Percentiles rank a stretch among this genome's conserved stretches.
These are phyloP conservation scores for Hanseniaspora gamundiae DNA, from an alignment of 1,139 yeast species.

Conservation along the genomic window DNA sequence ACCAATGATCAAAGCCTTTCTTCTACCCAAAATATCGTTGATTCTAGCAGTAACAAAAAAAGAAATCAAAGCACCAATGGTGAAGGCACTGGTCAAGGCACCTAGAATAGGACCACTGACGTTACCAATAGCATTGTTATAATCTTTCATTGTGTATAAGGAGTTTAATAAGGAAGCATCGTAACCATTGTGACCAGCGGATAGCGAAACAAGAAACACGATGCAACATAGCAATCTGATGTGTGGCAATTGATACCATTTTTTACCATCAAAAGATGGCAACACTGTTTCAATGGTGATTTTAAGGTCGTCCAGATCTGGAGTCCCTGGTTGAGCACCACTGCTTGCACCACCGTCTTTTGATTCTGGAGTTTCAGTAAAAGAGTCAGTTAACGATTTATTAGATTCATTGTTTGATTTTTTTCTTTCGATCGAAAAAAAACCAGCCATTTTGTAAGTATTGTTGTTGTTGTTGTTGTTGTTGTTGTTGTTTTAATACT, in stretches of 20 bases:
- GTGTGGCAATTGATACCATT: conserved; percentile 5
- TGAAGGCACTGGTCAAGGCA: conserved; percentile 38
- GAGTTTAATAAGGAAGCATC: conserved; percentile 44
- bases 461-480: too few relatives aligned
- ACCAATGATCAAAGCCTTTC: conserved; percentile 30
- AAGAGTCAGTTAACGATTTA: too few relatives aligned
- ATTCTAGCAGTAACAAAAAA: conserved; percentile 24
- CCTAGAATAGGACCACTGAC: conserved; percentile 36
- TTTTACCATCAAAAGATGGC: conserved; percentile 6
- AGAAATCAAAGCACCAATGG: conserved; percentile 32
- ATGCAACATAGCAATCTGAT: conserved; percentile 11
- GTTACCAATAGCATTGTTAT: conserved; percentile 24
- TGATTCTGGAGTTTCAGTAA: too few relatives aligned
- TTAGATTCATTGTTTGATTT: too few relatives aligned
- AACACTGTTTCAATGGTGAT: conserved; percentile 18
- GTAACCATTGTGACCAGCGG: conserved; percentile 38
- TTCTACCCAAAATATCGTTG: conserved; percentile 39
- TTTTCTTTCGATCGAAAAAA: too few relatives aligned
- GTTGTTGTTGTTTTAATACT: too few relatives aligned
- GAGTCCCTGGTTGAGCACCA: too few relatives aligned
- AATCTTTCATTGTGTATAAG: conserved; percentile 27
- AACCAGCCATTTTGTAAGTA: too few relatives aligned
- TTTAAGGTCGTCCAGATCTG: conserved; percentile 9
- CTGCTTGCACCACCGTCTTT: too few relatives aligned
- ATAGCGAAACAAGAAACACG: conserved; percentile 30